Conservation (phyloP, 163 green algal species). For the Chlamydomonas reinhardtii region DNA sequence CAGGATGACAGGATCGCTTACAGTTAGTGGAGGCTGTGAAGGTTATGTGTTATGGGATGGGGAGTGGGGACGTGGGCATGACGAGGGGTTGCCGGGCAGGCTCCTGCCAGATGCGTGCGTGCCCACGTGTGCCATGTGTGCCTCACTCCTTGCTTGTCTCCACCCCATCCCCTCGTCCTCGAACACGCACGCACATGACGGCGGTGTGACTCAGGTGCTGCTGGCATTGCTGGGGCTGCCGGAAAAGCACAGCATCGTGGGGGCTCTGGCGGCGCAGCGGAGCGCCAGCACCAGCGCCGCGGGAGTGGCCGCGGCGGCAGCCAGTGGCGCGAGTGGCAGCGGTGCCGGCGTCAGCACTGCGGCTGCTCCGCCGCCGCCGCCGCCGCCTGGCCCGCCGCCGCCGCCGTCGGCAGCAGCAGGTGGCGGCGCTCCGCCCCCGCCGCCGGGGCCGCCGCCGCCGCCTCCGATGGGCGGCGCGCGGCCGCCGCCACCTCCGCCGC, state of each 20-base stretch:
- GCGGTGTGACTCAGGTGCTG: slow-evolving; percentile 35
- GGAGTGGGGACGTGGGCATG: too few species aligned
- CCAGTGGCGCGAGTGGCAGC: not conserved
- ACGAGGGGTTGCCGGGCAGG: too few species aligned
- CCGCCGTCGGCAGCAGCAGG: not conserved
- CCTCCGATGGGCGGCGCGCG: not conserved
- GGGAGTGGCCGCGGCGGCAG: not conserved
- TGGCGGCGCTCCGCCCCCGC: not conserved
- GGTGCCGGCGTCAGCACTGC: not conserved
- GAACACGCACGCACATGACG: too few species aligned
- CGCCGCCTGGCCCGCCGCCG: not conserved
- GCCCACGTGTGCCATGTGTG: too few species aligned
- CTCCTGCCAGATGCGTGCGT: too few species aligned
- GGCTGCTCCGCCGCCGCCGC: not conserved
- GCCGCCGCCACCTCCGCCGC: not conserved
- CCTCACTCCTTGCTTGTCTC: too few species aligned
- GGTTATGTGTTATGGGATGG: too few species aligned
- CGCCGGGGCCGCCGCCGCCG: slow-evolving; percentile 18
- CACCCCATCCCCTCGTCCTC: too few species aligned
- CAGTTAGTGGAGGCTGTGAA: too few species aligned
- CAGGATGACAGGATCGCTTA: too few species aligned
- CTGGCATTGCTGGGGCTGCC: slow-evolving; percentile 28
- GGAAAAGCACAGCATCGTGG: not conserved
- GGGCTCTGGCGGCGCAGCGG: not conserved
- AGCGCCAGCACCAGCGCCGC: not conserved